These are phyloP conservation scores for Boletellus dicymbophilus DNA, from an alignment of 1,284 basidiomycete genomes.

Conservation along the genomic window DNA sequence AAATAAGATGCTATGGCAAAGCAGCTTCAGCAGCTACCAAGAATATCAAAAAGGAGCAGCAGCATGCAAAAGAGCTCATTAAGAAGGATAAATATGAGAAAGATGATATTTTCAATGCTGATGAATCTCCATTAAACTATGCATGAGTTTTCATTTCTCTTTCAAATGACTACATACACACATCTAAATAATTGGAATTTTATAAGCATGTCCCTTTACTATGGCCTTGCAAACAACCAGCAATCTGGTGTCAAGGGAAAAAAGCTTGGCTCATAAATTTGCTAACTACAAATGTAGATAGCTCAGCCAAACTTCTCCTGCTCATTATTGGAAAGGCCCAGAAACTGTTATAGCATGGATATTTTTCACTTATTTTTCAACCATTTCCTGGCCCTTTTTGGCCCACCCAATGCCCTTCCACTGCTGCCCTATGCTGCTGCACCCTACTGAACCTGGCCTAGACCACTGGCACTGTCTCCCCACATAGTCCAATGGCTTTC, in stretches of 20 bases:
- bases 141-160: too few species aligned
- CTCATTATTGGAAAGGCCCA: constrained; percentile 28
- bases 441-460: too few species aligned
- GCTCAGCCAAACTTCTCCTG: constrained; percentile 18
- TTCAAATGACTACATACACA: too few species aligned
- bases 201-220: too few species aligned
- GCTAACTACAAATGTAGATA: constrained; percentile 23
- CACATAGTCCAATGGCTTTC: too few species aligned
- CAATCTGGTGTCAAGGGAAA: neutral
- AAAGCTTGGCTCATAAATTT: constrained; percentile 15
- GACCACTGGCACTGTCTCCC: too few species aligned
- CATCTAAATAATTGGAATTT: too few species aligned
- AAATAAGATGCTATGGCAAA: constrained; percentile 3
- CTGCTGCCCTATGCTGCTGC: too few species aligned
- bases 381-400: too few species aligned
- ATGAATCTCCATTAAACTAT: neutral
- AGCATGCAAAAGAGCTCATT: neutral
- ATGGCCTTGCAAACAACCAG: neutral
- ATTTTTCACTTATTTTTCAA: too few species aligned
- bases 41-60: neutral
- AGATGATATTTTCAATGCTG: constrained; percentile 8
- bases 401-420: too few species aligned
- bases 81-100: neutral
- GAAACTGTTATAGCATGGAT: too few species aligned
- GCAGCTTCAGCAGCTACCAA: neutral